phyloP scores from a whole-genome alignment of 768 basidiomycete species.

The Boletus patriciae region DNA sequence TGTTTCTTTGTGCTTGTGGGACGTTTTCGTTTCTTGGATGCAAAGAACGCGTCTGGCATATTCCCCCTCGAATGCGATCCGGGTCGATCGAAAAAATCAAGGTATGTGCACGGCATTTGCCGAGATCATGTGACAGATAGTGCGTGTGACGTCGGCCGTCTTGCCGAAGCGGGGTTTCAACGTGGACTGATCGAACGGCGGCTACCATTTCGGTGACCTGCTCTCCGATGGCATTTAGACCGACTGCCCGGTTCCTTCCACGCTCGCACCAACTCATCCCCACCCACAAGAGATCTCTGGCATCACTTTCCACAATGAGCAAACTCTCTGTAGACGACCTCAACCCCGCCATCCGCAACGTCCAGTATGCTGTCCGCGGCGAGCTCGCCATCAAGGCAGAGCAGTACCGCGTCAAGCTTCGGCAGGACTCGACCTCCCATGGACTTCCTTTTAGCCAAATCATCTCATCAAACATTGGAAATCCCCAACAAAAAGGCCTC shows the following conservation, averaged over 20 bases:
- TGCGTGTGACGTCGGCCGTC: no score
- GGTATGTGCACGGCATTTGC: constrained; percentile 9
- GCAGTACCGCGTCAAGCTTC: constrained; percentile 69
- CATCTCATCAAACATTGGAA: constrained; percentile 96
- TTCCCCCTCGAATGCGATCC: background rate
- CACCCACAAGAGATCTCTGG: background rate
- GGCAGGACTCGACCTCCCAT: constrained; percentile 42
- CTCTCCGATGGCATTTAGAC: constrained; percentile 14
- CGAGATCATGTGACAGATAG: no score
- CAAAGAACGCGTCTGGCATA: constrained; percentile 88
- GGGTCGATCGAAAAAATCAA: constrained; percentile 24
- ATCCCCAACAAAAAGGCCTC: constrained; percentile 94
- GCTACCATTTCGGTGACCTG: background rate
- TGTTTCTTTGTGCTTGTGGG: constrained; percentile 31
- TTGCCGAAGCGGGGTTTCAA: no score
- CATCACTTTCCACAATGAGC: constrained; percentile 41
- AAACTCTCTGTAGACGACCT: constrained; percentile 67
- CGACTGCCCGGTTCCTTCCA: constrained; percentile 3
- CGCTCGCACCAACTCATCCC: background rate
- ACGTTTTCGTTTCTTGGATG: constrained; percentile 64
- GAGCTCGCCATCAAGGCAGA: constrained; percentile 96
- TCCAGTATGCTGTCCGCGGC: constrained; percentile 96
- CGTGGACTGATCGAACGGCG: no score
- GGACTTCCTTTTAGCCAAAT: constrained; percentile 82
- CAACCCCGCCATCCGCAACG: constrained; percentile 82